Evolutionary conservation across 495 filamentous ascomycete species (phyloP).

Genomic region (Lophium mytilinum): DNA sequence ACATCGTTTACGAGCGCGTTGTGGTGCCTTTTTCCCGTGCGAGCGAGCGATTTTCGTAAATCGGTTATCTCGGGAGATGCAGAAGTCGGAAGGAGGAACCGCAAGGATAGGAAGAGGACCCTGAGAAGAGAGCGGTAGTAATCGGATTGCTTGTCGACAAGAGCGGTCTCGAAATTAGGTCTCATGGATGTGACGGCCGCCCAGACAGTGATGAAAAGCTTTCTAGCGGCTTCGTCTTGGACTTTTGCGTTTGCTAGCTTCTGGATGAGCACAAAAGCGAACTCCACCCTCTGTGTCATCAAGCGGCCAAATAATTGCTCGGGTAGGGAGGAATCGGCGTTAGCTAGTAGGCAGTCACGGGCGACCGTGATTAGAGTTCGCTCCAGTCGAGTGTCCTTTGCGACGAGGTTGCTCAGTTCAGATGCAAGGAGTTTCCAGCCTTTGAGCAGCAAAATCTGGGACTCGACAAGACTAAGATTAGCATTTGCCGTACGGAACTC

Average conservation of each 20-base stretch:
- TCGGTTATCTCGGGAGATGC: conserved; percentile 1
- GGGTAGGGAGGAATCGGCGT: conserved; percentile 54
- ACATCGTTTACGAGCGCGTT: conserved; percentile 1
- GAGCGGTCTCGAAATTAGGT: conserved; percentile 54
- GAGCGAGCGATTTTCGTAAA: conserved; percentile 10
- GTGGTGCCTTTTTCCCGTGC: no score
- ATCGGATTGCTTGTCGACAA: conserved; percentile 51
- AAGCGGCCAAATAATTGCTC: conserved; percentile 66
- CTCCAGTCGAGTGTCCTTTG: conserved; percentile 52
- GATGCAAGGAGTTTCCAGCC: conserved; percentile 85
- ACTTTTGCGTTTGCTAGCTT: conserved; percentile 58
- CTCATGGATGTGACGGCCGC: conserved; percentile 55
- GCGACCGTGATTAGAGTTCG: conserved; percentile 58
- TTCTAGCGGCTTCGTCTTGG: conserved; percentile 50
- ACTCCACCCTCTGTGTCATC: conserved; percentile 60
- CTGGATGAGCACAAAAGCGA: conserved; percentile 70
- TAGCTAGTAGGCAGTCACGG: conserved; percentile 63
- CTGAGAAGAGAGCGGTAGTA: conserved; percentile 79
- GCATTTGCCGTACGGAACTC: conserved; percentile 82
- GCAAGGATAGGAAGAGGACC: conserved; percentile 74
- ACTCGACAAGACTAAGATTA: conserved; percentile 84
- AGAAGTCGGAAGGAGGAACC: conserved; percentile 43
- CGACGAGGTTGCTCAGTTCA: conserved; percentile 67
- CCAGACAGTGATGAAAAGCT: conserved; percentile 59
- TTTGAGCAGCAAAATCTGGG: conserved; percentile 78